Base-by-base conservation (phyloP, 2,329 filamentous ascomycete genomes). In the Trichoderma koningiopsis region DNA sequence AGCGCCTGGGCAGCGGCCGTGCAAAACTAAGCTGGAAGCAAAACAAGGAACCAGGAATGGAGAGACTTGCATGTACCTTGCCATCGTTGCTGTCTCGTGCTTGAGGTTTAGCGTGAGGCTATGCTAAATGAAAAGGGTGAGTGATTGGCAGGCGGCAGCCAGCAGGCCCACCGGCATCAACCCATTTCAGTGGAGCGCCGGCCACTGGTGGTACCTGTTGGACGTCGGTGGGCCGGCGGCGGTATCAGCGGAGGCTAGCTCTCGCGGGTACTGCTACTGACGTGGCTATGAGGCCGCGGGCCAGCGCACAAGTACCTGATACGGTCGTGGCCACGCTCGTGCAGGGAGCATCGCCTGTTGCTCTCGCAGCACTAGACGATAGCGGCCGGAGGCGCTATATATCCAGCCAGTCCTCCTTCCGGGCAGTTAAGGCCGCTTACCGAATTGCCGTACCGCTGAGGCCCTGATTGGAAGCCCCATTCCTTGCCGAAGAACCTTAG, bases 111-210 rank as follows among this genome's bases (percentile, higher is more conserved):
- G 56, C 22, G 40, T 68, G 65, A 68, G 65, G 65, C 65, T 53
- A 33, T 68, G 65, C 65, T 61, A 56, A 61, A 61, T 49, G 65
- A 61, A 49, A 60, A 49, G 65, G 58, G 56, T 61, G 57, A 5
- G 49, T 68, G 65, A 68, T 68, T 68, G 65, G 65, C 58, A 40
- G 55, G 10, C 22, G 14, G 40, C 24, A 29, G 33, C 61, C 31
- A 56, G 55, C 61, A 24, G 55, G 11, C 37, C 64, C 64, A 67
- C 64, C 47, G 37, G 37, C 10, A 59, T 40, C 64, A 67, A 67
- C 64, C 55, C 55, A 59, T 40, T 67, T 35, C 22, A 67, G 64
- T 67, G 53, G 64, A 37, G 64, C 55, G 63, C 64, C 24, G 35
- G 55, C 40, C 35, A 33, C 16, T 14, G 63, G 29, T 52, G 11